Conservation (phyloP, 371 early-diverging fungal genomes). For the Fennellomyces sp. region DNA sequence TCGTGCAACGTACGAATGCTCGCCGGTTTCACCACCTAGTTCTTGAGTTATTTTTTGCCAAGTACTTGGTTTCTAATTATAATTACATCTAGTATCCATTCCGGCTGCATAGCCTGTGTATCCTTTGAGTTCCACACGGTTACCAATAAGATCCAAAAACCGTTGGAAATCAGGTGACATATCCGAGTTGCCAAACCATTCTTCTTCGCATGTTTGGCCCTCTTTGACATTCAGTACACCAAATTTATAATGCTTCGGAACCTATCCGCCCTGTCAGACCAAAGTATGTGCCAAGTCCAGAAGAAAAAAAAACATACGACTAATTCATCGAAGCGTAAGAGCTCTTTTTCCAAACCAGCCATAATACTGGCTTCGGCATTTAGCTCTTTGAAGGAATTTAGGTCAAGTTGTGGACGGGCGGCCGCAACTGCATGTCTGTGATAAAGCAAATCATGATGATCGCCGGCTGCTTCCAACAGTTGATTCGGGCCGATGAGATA, state of each 20-base stretch:
- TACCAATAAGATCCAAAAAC: constrained; percentile 75
- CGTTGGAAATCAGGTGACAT: constrained; percentile 61
- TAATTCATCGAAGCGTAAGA: constrained; percentile 58
- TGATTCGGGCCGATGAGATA: constrained; percentile 10
- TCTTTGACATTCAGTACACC: constrained; percentile 67
- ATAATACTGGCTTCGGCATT: constrained; percentile 43
- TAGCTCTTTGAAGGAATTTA: constrained; percentile 32
- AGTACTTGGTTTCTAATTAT: neutral
- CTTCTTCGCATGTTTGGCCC: constrained; percentile 75
- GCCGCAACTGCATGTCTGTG: constrained; percentile 30
- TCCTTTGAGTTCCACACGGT: constrained; percentile 70
- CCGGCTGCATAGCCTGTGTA: constrained; percentile 84
- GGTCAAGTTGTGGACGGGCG: constrained; percentile 28
- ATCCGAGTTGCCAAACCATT: constrained; percentile 71
- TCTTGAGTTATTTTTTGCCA: no score
- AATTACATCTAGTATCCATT: constrained; percentile 76
- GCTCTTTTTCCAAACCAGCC: constrained; percentile 59
- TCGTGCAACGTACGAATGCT: constrained; percentile 71
- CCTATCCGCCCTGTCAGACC: constrained; percentile 30
- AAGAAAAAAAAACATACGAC: constrained; percentile 21
- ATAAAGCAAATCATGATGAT: constrained; percentile 15
- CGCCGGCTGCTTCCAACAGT: constrained; percentile 1
- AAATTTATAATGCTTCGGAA: constrained; percentile 81
- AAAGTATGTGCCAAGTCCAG: neutral
- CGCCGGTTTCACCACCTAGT: constrained; percentile 71